Conservation (phyloP, 1,284 basidiomycete genomes). For the Vanrija sp. region DNA sequence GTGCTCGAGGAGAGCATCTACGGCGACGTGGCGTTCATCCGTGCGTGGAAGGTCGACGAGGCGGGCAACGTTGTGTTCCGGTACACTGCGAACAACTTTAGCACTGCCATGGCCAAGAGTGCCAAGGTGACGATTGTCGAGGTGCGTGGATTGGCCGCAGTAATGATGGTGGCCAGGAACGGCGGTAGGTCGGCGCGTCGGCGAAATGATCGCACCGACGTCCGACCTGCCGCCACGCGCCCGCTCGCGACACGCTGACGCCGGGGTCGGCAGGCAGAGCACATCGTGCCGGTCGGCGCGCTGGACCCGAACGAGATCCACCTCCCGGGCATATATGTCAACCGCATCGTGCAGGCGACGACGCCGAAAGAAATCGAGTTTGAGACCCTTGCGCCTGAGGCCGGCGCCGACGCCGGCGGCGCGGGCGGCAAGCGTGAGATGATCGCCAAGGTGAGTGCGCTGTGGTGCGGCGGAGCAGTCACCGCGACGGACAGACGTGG, state of each 20-base stretch:
- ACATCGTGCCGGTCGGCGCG: constrained; percentile 82
- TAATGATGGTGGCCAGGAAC: too few relatives aligned
- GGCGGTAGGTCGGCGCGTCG: too few relatives aligned
- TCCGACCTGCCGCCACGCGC: too few relatives aligned
- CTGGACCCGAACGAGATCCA: constrained; percentile 78
- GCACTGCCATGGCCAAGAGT: constrained; percentile 77
- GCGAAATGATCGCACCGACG: too few relatives aligned
- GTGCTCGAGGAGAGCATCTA: constrained; percentile 81
- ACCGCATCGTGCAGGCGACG: constrained; percentile 76
- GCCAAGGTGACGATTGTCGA: constrained; percentile 81
- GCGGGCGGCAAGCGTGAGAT: constrained; percentile 49
- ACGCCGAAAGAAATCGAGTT: constrained; percentile 78
- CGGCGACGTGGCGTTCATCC: constrained; percentile 83
- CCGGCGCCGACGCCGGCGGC: constrained; percentile 17
- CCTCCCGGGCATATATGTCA: constrained; percentile 79
- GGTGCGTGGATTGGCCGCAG: constrained; percentile 2
- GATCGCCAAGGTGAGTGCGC: constrained; percentile 5
- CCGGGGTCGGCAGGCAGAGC: constrained; percentile 78
- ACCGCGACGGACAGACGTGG: too few relatives aligned
- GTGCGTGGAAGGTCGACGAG: constrained; percentile 94
- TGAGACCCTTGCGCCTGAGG: constrained; percentile 52
- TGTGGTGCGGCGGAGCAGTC: too few relatives aligned
- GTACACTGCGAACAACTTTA: constrained; percentile 87
- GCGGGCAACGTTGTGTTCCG: constrained; percentile 80
- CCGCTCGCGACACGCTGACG: not conserved